Conservation (phyloP, 768 basidiomycete species). For the Rhodocollybia butyracea region DNA sequence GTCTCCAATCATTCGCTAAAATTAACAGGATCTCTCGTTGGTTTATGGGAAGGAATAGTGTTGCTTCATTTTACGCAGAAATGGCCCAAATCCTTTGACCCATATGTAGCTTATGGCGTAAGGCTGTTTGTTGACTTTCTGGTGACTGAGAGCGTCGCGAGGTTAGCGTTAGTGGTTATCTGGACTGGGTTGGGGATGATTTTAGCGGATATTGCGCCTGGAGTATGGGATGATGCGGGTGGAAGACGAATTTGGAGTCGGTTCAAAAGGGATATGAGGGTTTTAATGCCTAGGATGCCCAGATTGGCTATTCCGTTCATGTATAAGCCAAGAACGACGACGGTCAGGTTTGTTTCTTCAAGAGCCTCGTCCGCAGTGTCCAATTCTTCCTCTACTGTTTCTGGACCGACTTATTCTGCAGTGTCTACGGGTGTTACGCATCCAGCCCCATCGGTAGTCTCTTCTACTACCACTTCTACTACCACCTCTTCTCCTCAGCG, state of each 20-base stretch:
- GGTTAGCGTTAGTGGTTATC: conserved; percentile 43
- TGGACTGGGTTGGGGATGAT: conserved; percentile 55
- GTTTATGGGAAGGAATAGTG: conserved; percentile 78
- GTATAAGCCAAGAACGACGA: conserved; percentile 4
- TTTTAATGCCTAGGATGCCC: conserved; percentile 18
- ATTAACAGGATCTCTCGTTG: conserved; percentile 63
- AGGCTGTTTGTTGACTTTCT: conserved; percentile 73
- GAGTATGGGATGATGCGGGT: conserved; percentile 42
- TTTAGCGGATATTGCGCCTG: conserved; percentile 47
- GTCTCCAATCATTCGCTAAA: conserved; percentile 43
- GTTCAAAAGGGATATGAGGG: conserved; percentile 27
- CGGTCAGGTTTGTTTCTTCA: conserved; percentile 29
- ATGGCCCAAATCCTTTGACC: conserved; percentile 62
- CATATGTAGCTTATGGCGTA: conserved; percentile 63
- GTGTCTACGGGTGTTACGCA: background rate
- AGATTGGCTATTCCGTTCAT: conserved; percentile 1
- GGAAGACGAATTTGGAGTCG: conserved; percentile 25
- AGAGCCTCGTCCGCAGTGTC: conserved; percentile 6
- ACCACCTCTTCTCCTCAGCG: background rate
- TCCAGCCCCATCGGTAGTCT: background rate
- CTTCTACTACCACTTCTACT: background rate
- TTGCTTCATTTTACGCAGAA: conserved; percentile 70
- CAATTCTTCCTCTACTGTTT: conserved; percentile 17
- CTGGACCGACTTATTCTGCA: background rate
- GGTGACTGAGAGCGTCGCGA: conserved; percentile 52